Conservation (phyloP, 2,329 filamentous ascomycete genomes). For the Trichophyton schoenleinii region DNA sequence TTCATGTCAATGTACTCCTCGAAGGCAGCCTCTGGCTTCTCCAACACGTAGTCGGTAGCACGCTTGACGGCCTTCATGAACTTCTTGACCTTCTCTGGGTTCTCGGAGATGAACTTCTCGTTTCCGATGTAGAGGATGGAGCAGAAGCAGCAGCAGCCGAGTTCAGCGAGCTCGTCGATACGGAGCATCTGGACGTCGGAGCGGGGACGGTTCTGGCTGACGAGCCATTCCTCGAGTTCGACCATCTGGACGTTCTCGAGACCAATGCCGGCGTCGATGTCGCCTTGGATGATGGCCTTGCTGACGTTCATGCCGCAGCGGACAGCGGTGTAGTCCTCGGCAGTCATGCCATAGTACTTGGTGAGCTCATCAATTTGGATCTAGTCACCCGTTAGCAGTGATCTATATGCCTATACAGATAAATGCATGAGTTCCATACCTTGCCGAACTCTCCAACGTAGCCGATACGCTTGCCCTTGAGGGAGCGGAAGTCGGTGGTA, state of each 20-base stretch:
- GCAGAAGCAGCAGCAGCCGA: constrained; percentile 77
- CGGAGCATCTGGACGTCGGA: constrained; percentile 66
- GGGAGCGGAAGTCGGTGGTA: constrained; percentile 59
- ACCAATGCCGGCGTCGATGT: constrained; percentile 63
- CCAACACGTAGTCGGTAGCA: constrained; percentile 60
- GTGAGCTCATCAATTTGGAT: constrained; percentile 75
- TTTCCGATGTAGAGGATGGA: constrained; percentile 71
- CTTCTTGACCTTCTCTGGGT: constrained; percentile 52
- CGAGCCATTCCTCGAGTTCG: constrained; percentile 65
- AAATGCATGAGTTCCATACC: constrained; percentile 18
- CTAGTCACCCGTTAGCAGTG: constrained; percentile 23
- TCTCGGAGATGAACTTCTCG: constrained; percentile 53
- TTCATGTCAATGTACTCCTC: constrained; percentile 60
- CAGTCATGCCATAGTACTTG: constrained; percentile 61
- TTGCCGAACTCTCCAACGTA: constrained; percentile 72
- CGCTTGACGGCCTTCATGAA: constrained; percentile 64
- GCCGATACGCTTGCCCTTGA: constrained; percentile 65
- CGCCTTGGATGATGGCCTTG: constrained; percentile 59
- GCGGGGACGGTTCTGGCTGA: constrained; percentile 47
- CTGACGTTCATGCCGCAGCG: constrained; percentile 73
- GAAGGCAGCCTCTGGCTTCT: constrained; percentile 51
- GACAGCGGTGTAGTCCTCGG: constrained; percentile 60
- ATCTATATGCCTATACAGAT: neutral
- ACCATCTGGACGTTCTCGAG: constrained; percentile 78
- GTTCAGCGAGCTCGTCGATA: constrained; percentile 66